phyloP scores from a whole-genome alignment of 1,284 basidiomycete species.

The Sanghuangporus baumii region DNA sequence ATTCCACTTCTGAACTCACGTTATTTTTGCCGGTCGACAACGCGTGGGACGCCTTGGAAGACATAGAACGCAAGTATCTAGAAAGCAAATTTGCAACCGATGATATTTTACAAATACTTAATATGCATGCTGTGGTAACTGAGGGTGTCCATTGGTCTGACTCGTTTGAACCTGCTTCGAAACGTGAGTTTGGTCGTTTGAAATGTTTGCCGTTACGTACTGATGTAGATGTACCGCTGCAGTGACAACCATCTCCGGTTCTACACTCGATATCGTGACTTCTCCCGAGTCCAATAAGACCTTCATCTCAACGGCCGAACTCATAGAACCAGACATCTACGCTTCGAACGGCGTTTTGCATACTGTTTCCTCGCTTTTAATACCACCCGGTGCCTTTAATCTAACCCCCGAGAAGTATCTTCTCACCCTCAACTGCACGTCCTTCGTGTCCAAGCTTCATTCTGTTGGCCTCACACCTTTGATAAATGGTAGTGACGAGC shows the following conservation, averaged over 20 bases:
- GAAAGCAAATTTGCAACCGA: slow-evolving; percentile 80
- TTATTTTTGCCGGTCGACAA: slow-evolving; percentile 85
- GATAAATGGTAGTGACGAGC: slow-evolving; percentile 68
- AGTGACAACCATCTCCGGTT: slow-evolving; percentile 73
- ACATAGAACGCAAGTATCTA: slow-evolving; percentile 76
- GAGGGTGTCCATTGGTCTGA: slow-evolving; percentile 60
- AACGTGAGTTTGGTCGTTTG: slow-evolving; percentile 40
- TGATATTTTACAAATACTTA: slow-evolving; percentile 73
- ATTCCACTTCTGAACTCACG: slow-evolving; percentile 69
- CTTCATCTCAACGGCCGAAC: slow-evolving; percentile 57
- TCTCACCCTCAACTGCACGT: slow-evolving; percentile 83
- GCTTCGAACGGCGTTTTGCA: slow-evolving; percentile 96
- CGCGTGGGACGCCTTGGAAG: slow-evolving; percentile 66
- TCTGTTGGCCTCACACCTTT: slow-evolving; percentile 73
- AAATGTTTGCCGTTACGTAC: not conserved
- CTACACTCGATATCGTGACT: slow-evolving; percentile 53
- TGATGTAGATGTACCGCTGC: slow-evolving; percentile 1
- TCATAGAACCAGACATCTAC: slow-evolving; percentile 76
- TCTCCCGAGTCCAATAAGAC: slow-evolving; percentile 43
- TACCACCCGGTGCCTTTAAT: slow-evolving; percentile 72
- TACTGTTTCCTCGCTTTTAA: slow-evolving; percentile 76
- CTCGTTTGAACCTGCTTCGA: slow-evolving; percentile 45
- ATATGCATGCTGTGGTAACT: slow-evolving; percentile 65
- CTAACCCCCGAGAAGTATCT: slow-evolving; percentile 93
- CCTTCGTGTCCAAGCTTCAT: slow-evolving; percentile 85